phyloP scores from a whole-genome alignment of 345 rosid genomes.

The Pseudoturritis turrita region DNA sequence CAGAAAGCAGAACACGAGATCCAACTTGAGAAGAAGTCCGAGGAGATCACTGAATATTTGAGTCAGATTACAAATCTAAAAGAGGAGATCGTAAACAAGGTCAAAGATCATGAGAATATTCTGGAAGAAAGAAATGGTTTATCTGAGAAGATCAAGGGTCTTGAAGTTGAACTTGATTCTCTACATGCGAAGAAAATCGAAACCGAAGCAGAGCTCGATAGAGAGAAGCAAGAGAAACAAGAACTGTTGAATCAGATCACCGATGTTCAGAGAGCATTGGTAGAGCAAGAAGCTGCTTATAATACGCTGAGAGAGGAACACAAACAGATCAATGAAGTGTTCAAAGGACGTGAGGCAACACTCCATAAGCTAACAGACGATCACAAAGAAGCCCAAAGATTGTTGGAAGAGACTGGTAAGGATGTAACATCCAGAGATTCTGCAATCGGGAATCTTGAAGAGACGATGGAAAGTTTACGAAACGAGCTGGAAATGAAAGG shows the following conservation, averaged over 20 bases:
- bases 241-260: constrained; percentile 37
- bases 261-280: constrained; percentile 34
- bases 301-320: constrained; percentile 43
- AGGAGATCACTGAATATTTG: constrained; percentile 47
- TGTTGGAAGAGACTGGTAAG: constrained; percentile 37
- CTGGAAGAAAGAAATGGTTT: constrained; percentile 46
- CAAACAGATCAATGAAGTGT: constrained; percentile 32
- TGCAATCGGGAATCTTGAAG: constrained; percentile 48
- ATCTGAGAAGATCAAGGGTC: constrained; percentile 35
- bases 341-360: constrained; percentile 35
- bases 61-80: constrained; percentile 41
- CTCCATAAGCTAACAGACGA: constrained; percentile 31
- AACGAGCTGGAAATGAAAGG: constrained; percentile 72
- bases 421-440: constrained; percentile 41
- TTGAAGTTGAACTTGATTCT: constrained; percentile 41
- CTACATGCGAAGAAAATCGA: constrained; percentile 40
- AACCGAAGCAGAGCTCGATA: constrained; percentile 42
- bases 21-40: constrained; percentile 50
- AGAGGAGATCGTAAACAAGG: constrained; percentile 35
- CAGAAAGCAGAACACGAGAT: constrained; percentile 52
- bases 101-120: constrained; percentile 35
- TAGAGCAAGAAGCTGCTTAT: constrained; percentile 34
- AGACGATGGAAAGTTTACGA: constrained; percentile 62
- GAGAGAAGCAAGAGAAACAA: constrained; percentile 49
- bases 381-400: constrained; percentile 40